Evolutionary conservation across 75 land plant genomes (phyloP).

Genomic region (Isoetes taiwanensis): DNA sequence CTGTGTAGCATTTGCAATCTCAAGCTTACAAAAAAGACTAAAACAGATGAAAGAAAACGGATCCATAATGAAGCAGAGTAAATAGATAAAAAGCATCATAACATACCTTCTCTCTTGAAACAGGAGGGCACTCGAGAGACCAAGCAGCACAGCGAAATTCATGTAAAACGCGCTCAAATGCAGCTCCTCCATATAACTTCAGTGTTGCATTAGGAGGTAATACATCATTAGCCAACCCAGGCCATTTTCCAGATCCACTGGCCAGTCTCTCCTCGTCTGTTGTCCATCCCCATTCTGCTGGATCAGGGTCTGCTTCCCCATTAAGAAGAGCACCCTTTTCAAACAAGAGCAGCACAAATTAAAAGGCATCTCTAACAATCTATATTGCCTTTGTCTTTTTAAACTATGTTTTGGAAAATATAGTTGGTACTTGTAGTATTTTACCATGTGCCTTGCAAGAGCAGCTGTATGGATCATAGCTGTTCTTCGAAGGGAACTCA

Average conservation of each 20-base stretch:
- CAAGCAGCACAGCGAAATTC: constrained; percentile 86
- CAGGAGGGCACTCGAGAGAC: constrained; percentile 83
- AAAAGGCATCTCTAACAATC: background rate
- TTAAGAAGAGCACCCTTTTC: constrained; percentile 57
- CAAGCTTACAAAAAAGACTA: background rate
- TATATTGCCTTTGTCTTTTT: background rate
- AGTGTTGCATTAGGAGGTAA: constrained; percentile 63
- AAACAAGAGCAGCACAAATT: constrained; percentile 1
- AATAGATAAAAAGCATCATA: background rate
- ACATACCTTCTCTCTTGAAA: constrained; percentile 77
- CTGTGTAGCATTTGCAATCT: constrained; percentile 19
- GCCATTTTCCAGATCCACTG: constrained; percentile 82
- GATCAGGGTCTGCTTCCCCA: constrained; percentile 89
- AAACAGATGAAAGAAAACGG: too few species aligned
- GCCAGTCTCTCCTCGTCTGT: constrained; percentile 59
- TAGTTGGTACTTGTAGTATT: background rate
- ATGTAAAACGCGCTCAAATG: constrained; percentile 91
- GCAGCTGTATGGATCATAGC: constrained; percentile 75
- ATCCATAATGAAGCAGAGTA: background rate
- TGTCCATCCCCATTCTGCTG: constrained; percentile 83
- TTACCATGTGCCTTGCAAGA: constrained; percentile 70
- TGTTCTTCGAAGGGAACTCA: constrained; percentile 46
- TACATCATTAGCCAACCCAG: constrained; percentile 48
- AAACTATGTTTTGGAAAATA: background rate
- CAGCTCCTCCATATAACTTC: constrained; percentile 87